phyloP scores from a whole-genome alignment of 148 eudicot genomes.

The Persicaria tinctoria region DNA sequence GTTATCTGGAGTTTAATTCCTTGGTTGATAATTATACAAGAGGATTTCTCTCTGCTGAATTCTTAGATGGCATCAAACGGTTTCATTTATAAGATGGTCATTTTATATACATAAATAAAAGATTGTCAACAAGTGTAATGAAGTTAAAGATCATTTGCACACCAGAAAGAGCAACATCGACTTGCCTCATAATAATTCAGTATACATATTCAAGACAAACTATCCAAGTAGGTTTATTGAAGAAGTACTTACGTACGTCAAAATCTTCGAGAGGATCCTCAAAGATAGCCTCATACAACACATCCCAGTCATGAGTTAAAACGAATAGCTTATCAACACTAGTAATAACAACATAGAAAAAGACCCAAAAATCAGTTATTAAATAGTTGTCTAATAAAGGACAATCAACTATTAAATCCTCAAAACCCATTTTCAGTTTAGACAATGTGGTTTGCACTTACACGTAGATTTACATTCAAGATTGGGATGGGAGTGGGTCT shows the following conservation, averaged over 20 bases:
- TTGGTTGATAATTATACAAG: no score
- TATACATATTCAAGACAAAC: background rate
- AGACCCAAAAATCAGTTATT: no score
- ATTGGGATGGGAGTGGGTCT: no score
- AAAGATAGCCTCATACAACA: conserved; percentile 64
- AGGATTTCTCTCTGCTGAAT: no score
- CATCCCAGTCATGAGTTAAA: conserved; percentile 95
- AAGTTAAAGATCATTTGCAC: background rate
- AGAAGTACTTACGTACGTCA: conserved; percentile 76
- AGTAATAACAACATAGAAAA: conserved; percentile 41
- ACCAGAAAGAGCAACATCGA: background rate
- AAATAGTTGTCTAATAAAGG: no score
- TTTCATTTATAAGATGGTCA: background rate
- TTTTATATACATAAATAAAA: background rate
- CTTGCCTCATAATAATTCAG: background rate
- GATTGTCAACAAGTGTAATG: background rate
- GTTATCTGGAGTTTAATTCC: no score
- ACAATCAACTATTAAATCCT: no score
- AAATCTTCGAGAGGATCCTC: conserved; percentile 63
- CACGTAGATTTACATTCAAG: no score
- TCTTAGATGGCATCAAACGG: background rate
- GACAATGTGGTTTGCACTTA: no score
- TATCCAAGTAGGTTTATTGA: background rate
- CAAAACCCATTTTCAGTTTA: no score
- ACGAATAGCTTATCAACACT: conserved; percentile 79